A percentile compares a stretch with the other conserved stretches of the same genome.
phyloP scores from a whole-genome alignment of 768 basidiomycete species.

The Pisolithus tinctorius region DNA sequence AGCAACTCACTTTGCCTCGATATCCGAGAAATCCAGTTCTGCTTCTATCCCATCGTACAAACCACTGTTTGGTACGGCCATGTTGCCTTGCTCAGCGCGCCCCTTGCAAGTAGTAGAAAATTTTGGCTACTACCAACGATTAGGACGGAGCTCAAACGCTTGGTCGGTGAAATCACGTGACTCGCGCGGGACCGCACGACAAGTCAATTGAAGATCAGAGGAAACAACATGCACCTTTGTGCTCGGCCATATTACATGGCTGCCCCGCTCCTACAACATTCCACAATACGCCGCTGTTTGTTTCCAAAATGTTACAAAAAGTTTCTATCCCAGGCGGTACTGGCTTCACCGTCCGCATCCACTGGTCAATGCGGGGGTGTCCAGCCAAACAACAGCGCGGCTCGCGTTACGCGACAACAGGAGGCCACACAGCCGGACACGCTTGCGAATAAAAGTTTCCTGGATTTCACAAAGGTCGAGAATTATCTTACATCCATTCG shows the following conservation, averaged over 20 bases:
- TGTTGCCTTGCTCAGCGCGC: slow-evolving; percentile 22
- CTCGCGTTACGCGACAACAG: neutral
- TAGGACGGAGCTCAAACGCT: slow-evolving; percentile 2
- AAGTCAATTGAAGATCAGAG: neutral
- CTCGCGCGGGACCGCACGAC: neutral
- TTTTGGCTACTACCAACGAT: slow-evolving; percentile 1
- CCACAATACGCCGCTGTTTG: slow-evolving; percentile 10
- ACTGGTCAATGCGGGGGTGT: neutral
- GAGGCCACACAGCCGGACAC: neutral
- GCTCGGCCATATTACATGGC: slow-evolving; percentile 15
- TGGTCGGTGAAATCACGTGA: slow-evolving; percentile 11
- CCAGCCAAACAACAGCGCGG: neutral
- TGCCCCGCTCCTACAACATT: slow-evolving; percentile 10
- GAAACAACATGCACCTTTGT: neutral
- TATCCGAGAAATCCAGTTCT: slow-evolving; percentile 81
- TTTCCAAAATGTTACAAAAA: slow-evolving; percentile 13
- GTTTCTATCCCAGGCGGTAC: slow-evolving; percentile 21
- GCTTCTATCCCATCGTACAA: slow-evolving; percentile 39
- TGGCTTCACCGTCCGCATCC: slow-evolving; percentile 7
- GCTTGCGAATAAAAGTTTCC: slow-evolving; percentile 14
- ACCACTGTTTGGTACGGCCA: slow-evolving; percentile 38
- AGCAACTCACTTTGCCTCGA: slow-evolving; percentile 69
- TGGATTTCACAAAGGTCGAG: slow-evolving; percentile 44
- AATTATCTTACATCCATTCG: slow-evolving; percentile 51
- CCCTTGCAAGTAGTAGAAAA: slow-evolving; percentile 2